Evolutionary conservation across 1,139 yeast species (phyloP), one percentile per base, ranked within the genome.

Genomic region (Meyerozyma smithsonii): DNA sequence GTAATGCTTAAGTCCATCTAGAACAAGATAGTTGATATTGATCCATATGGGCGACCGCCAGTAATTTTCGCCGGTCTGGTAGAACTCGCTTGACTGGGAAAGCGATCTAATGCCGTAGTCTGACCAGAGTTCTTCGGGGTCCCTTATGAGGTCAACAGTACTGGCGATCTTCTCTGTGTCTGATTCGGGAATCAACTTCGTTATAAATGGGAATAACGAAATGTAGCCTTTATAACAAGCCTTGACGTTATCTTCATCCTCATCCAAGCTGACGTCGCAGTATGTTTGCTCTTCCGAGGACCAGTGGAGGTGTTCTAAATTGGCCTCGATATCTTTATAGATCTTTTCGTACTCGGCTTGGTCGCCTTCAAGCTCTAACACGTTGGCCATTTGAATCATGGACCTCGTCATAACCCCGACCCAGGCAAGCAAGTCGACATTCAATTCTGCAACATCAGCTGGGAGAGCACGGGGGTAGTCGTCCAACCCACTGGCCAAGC

Each of bases 41-140:
- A 89, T 69, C 98, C 98, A 94, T 33, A 92, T 73, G 15, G 96
- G 90, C 0, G 97, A 94, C 45, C 96, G 75, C 99, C 99, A 92
- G 64, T 92, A 92, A 59, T 92, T 83, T 53, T 94, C 98, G 8
- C 75, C 92, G 1, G 82, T 77, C 44, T 84, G 85, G 60, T 84
- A 92, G 44, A 58, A 64, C 23, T 66, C 66, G 52, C 86, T 92
- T 7, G 73, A 56, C 51, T 79, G 81, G 1, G 97, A 86, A 30
- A 92, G 67, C 1, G 96, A 85, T 48, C 96, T 72, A 36, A 94
- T 68, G 11, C 98, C 99, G 51, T 59, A 88, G 1, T 74, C 74
- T 2, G 90, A 67, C 87, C 95, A 90, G 41, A 94, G 62, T 51
- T 82, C 80, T 10, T 79, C 77, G 1, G 90, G 86, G 52, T 89